Conservation (phyloP, 176 grass and related monocot genomes). For the Zea mays region DNA sequence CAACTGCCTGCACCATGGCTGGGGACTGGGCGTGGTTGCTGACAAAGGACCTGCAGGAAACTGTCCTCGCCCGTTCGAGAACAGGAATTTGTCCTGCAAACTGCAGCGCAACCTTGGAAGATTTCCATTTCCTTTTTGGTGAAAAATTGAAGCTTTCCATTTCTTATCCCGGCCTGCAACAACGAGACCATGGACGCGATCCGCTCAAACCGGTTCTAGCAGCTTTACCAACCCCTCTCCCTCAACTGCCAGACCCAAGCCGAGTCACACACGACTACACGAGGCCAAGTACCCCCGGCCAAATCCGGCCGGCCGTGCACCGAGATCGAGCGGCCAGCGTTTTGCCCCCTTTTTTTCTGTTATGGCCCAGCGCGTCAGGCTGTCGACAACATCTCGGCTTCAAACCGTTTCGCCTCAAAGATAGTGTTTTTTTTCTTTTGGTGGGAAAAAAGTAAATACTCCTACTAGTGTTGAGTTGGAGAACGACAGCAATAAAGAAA, state of each 20-base stretch:
- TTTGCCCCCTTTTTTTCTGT: background rate
- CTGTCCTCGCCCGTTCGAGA: background rate
- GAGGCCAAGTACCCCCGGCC: background rate
- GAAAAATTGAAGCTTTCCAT: slow-evolving; percentile 11
- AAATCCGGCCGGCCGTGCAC: slow-evolving; percentile 1
- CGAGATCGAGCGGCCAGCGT: background rate
- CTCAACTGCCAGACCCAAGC: background rate
- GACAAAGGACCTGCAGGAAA: background rate
- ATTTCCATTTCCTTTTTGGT: background rate
- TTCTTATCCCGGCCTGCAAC: background rate
- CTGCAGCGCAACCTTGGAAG: background rate
- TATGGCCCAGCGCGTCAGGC: background rate
- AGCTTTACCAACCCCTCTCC: background rate
- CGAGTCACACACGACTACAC: slow-evolving; percentile 4
- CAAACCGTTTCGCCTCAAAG: slow-evolving; percentile 3
- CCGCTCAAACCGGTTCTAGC: slow-evolving; percentile 35
- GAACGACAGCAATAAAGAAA: background rate
- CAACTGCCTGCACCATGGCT: background rate
- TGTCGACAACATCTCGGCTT: slow-evolving; percentile 4
- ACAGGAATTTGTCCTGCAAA: slow-evolving; percentile 9
- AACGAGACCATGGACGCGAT: slow-evolving; percentile 34
- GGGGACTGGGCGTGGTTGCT: background rate
- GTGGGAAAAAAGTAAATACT: too few species aligned
- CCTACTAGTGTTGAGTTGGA: too few species aligned
- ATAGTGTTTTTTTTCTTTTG: background rate